Evolutionary conservation across 305 asterid genomes (phyloP), one percentile per base, ranked within the genome.

Genomic region (Striga hermonthica): DNA sequence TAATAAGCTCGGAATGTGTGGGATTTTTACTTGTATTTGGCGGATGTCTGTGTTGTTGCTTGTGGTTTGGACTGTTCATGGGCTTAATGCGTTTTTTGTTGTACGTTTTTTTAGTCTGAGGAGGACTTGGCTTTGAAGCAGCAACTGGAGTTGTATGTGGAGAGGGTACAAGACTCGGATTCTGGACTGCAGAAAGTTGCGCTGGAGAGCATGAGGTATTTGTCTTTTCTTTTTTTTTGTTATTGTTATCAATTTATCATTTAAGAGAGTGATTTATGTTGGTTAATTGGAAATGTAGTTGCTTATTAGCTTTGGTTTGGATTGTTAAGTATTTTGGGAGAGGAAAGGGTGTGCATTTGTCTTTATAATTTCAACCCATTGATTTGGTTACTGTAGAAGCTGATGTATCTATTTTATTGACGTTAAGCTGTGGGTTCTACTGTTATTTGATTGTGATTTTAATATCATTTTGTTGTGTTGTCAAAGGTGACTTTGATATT

Each of bases 101-200:
- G 49, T 71, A 54, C 58, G 58, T 66, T 57, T 11, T 66, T 57
- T 11, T 68, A 93, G 99, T 90, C 99, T 62, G 99, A 93, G 80
- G 97, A 93, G 81, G 99, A 93, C 74, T 79, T 88, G 76, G 97
- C 95, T 11, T 71, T 93, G 80, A 93, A 90, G 86, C 93, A 88
- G 77, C 97, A 93, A 60, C 60, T 93, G 81, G 96, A 90, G 82
- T 56, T 93, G 81, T 90, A 93, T 62, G 99, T 93, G 22, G 97
- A 88, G 83, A 84, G 96, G 74, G 96, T 70, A 43, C 95, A 88
- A 76, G 99, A 93, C 67, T 16, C 92, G 38, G 95, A 90, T 79
- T 83, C 88, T 13, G 96, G 93, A 16, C 68, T 93, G 76, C 97
- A 88, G 84, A 88, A 88, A 74, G 78, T 83, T 70, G 97, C 99